Evolutionary conservation across 192 early-diverging fungal species (phyloP), one percentile per base, ranked within the genome.

Genomic region (Linnemannia hyalina): DNA sequence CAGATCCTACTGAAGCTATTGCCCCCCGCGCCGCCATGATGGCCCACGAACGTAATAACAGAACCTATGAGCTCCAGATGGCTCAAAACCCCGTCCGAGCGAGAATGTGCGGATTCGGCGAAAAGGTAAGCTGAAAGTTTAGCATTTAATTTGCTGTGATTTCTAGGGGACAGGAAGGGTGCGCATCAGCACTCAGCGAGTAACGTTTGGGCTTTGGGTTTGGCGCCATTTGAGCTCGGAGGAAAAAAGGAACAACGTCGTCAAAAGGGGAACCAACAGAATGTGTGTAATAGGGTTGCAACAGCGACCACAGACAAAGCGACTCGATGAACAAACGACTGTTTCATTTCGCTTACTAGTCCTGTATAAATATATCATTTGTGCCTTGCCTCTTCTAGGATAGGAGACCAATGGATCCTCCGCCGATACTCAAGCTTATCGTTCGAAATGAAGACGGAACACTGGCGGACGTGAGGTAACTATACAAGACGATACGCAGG

Each of bases 101-200:
- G 40, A 90, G 95, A 13, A 95, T 95, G 94, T 95, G 94, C 74
- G 95, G 95, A 18, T 96, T 95, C 80, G 94, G 94, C 44, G 94
- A 95, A 71, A 95, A 78, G 76, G 82, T 83, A 82, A 20, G 46
- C 29, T 40, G 73, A 63, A 23, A 40, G 16, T 71, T 75, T 4
- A 10, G n/a, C n/a, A 9, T 57, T 8, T 26, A 57, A 57, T 57
- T 52, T 57, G n/a, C 55, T 26, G n/a, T 10, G 9, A n/a, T 54
- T 13, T 54, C 35, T 32, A 32, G 15, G 11, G 38, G 6, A 68
- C 32, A 68, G 32, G 6, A 18, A 7, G 22, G 2, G 15, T 57
- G 23, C n/a, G 54, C 54, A 57, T 57, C 23, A 26, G 23, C 6
- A 7, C 23, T 57, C 20, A 16, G 23, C 6, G 54, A 22, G 0